Percentiles rank a stretch among this genome's conserved stretches.
phyloP scores from a whole-genome alignment of 306 rosid species.

The Crotalaria pallida region DNA sequence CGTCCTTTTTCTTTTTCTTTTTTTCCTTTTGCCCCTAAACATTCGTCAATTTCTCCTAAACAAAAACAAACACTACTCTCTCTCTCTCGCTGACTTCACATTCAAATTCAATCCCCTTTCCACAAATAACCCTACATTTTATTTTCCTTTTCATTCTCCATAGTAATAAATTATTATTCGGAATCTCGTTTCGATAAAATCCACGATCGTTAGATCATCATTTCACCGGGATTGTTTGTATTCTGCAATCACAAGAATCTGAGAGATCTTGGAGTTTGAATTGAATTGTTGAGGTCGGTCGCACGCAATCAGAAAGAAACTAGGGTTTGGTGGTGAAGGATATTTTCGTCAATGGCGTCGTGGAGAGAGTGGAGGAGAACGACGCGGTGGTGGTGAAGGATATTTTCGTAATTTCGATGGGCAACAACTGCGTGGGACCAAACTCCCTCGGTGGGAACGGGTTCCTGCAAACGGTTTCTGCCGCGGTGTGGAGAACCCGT shows the following conservation, averaged over 20 bases:
- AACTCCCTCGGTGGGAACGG: slow-evolving; percentile 44
- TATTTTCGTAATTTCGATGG: slow-evolving; percentile 52
- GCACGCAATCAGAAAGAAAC: neutral
- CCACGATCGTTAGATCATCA: neutral
- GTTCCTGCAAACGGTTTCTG: slow-evolving; percentile 67
- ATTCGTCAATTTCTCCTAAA: neutral
- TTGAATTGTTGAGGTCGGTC: neutral
- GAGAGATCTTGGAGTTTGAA: neutral
- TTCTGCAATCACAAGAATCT: neutral
- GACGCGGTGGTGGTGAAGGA: slow-evolving; percentile 18
- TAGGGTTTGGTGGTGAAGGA: slow-evolving; percentile 23
- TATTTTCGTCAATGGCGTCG: slow-evolving; percentile 30
- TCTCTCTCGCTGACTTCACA: neutral
- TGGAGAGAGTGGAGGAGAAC: slow-evolving; percentile 27
- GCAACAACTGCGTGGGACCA: slow-evolving; percentile 91
- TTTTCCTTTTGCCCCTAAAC: no score
- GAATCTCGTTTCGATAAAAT: neutral
- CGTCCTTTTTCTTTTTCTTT: neutral
- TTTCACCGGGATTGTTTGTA: neutral
- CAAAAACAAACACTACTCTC: neutral
- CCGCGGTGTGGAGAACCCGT: slow-evolving; percentile 60
- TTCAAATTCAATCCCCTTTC: neutral
- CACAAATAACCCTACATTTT: neutral
- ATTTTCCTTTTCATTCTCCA: neutral
- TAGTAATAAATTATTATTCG: neutral